A percentile compares a stretch with the other conserved stretches of the same genome.
Evolutionary conservation across 1,284 basidiomycete species (phyloP).

Genomic region (Taiwanofungus camphoratus): DNA sequence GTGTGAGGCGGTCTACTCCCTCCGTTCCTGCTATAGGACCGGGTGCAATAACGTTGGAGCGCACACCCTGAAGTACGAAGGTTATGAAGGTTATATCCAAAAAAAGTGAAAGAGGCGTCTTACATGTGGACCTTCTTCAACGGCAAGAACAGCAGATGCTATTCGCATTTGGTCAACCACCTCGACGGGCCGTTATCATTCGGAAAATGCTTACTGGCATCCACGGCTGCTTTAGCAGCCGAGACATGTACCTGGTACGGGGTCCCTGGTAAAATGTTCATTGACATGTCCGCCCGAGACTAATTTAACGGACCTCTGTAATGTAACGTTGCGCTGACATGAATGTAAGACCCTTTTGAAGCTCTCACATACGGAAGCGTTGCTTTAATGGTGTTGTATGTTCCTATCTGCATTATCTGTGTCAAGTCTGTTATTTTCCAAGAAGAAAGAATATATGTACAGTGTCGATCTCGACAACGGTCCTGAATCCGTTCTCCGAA

Average conservation of each 20-base stretch:
- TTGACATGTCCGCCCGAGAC: background rate
- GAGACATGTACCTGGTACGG: slow-evolving; percentile 92
- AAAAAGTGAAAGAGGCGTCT: slow-evolving; percentile 8
- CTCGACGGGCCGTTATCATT: background rate
- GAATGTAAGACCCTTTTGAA: slow-evolving; percentile 80
- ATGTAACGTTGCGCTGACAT: slow-evolving; percentile 90
- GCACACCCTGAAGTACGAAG: slow-evolving; percentile 53
- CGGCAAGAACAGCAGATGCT: slow-evolving; percentile 65
- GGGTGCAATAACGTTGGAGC: slow-evolving; percentile 89
- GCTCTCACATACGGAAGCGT: slow-evolving; percentile 71
- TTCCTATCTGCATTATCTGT: slow-evolving; percentile 80
- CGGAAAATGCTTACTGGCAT: slow-evolving; percentile 48
- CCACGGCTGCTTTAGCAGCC: slow-evolving; percentile 92
- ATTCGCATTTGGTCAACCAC: slow-evolving; percentile 2
- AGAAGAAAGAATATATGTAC: slow-evolving; percentile 42
- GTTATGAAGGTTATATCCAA: background rate
- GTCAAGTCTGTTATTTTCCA: too few relatives aligned
- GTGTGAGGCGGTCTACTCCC: slow-evolving; percentile 71
- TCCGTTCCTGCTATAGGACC: slow-evolving; percentile 85
- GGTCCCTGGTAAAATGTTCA: slow-evolving; percentile 42
- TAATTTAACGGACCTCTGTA: slow-evolving; percentile 55
- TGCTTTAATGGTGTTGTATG: slow-evolving; percentile 92
- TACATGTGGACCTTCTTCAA: slow-evolving; percentile 85
- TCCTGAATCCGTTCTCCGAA: slow-evolving; percentile 86
- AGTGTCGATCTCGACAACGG: slow-evolving; percentile 93